A percentile compares a stretch with the other conserved stretches of the same genome.
These are phyloP conservation scores for Boletales sp. DNA, from an alignment of 768 basidiomycete species.

Conservation along the genomic window DNA sequence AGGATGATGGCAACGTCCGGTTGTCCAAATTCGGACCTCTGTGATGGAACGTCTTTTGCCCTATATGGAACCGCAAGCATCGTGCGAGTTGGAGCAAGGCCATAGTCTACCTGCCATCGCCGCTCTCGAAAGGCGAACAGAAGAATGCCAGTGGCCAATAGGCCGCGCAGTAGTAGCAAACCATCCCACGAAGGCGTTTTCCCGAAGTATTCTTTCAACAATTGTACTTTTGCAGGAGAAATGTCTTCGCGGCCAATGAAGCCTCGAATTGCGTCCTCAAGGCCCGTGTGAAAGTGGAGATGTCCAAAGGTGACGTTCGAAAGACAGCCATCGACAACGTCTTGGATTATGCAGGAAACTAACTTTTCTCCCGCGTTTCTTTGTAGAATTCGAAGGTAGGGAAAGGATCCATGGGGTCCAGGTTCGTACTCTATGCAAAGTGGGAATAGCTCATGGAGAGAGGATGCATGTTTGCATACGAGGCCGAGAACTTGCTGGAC, in stretches of 20 bases:
- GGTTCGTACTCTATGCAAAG: slow-evolving; percentile 2
- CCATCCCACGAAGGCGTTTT: slow-evolving; percentile 29
- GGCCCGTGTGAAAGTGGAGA: not conserved
- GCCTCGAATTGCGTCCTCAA: not conserved
- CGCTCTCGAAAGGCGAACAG: slow-evolving; percentile 33
- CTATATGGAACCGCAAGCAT: slow-evolving; percentile 50
- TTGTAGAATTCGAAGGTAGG: slow-evolving; percentile 14
- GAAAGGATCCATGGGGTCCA: slow-evolving; percentile 12
- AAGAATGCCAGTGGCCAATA: slow-evolving; percentile 41
- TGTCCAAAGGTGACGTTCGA: slow-evolving; percentile 13
- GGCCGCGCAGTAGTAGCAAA: slow-evolving; percentile 43
- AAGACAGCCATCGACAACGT: slow-evolving; percentile 9
- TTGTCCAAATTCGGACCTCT: slow-evolving; percentile 49
- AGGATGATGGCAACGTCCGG: slow-evolving; percentile 45
- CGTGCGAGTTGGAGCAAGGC: slow-evolving; percentile 40
- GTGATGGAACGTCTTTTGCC: slow-evolving; percentile 48
- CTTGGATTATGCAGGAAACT: slow-evolving; percentile 1
- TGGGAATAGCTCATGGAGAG: not conserved
- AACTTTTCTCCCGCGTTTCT: not conserved
- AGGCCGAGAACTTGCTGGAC: slow-evolving; percentile 24
- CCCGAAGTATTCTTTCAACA: slow-evolving; percentile 3
- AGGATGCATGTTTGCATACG: slow-evolving; percentile 5
- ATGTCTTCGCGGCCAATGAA: slow-evolving; percentile 13
- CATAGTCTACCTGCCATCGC: slow-evolving; percentile 53
- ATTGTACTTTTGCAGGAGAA: not conserved